Evolutionary conservation across 345 rosid species (phyloP), one percentile per base, ranked within the genome.

Genomic region (Jatropha curcas): DNA sequence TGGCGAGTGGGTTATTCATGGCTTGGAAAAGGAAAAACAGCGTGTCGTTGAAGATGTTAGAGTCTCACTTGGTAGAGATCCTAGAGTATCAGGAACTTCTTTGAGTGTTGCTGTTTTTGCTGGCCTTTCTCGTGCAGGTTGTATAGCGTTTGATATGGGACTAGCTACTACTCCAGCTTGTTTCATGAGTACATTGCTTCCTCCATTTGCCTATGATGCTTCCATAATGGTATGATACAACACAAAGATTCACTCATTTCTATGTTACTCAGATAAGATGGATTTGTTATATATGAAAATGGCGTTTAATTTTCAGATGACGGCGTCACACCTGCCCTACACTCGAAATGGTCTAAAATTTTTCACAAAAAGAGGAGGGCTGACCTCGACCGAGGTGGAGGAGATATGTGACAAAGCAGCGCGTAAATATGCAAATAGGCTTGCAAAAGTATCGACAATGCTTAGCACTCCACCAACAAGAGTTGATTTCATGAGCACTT

Each of bases 101-200:
- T 39, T 92, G 74, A 89, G 97, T 69, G 90, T 85, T 11, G 98
- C 94, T 0, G 92, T 89, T 34, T 87, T 92, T 48, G 85, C 96
- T 0, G 98, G 98, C 34, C 89, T 92, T 13, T 76, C 85, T 71
- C 91, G 98, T 25, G 96, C 97, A 1, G 98, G 92, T 0, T 92
- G 98, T 80, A 35, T 81, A 85, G 87, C 60, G 46, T 86, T 90
- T 67, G 98, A 92, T 48, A 90, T 90, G 89, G 96, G 97, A 53
- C 92, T 94, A 20, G 99, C 98, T 1, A 92, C 98, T 3, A 90
- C 98, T 51, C 98, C 98, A 0, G 98, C 98, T 79, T 92, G 98
- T 83, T 95, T 90, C 80, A 88, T 92, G 97, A 92, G 98, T 72
- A 90, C 97, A 41, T 34, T 89, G 79, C 80, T 92, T 48, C 76